Base-by-base conservation (phyloP, 2,329 filamentous ascomycete species). In the Cadophora sp. region DNA sequence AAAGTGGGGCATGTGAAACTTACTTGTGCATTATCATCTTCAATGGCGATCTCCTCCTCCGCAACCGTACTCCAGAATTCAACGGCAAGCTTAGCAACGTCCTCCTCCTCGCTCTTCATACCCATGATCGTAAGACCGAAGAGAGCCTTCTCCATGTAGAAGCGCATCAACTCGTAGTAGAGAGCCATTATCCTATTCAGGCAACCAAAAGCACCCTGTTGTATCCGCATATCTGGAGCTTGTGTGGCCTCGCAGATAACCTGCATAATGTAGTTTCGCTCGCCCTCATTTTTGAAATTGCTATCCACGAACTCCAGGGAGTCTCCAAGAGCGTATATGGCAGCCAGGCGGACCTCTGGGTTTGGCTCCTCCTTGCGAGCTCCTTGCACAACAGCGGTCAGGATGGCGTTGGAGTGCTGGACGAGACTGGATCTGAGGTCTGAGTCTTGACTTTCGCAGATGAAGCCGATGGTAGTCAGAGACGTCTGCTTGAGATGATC, bases 11-110 rank as follows among this genome's bases (percentile, higher is more conserved):
- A 43, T 16, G 7, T 27, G 14, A 55, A 24, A 62, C 83, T 74
- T 82, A 92, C 89, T 81, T 92, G 89, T 73, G 89, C 87, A 80
- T 99, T 99, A 81, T 99, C 96, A 78, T 99, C 96, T 79, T 99
- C 96, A 76, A 99, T 98, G 72, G 91, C 91, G 76, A 97, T 95
- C 81, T 99, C 96, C 82, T 99, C 96, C 80, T 99, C 96, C 81
- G 96, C 99, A 60, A 99, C 96, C n/a, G 96, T 97, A 85, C 95
- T 98, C 96, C 96, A 99, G 84, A 99, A 99, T 80, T 99, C 96
- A 73, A 99, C 94, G 46, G 96, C 96, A 66, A 99, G 87, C 86
- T 99, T 99, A 71, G 96, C 92, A 64, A 99, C 96, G 79, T 99
- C 96, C 81, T 99, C 96, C 76, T 99, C 96, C 8, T 94, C 91